phyloP scores from a whole-genome alignment of 2,329 filamentous ascomycete genomes.

The Hirsutella minnesotensis region DNA sequence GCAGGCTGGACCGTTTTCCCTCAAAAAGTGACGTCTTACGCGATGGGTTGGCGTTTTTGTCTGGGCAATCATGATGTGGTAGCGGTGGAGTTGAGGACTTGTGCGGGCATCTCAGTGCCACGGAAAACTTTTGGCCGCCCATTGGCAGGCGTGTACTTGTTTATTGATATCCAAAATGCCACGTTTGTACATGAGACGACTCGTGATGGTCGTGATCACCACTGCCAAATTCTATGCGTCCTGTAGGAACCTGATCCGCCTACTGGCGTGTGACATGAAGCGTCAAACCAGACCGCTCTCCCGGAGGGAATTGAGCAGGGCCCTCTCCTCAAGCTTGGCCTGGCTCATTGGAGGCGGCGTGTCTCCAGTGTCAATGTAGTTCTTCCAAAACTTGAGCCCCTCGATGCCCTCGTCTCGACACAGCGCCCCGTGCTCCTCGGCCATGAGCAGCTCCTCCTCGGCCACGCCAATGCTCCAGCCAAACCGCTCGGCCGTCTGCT shows the following conservation, averaged over 20 bases:
- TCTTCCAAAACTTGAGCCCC: slow-evolving; percentile 88
- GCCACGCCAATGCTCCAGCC: slow-evolving; percentile 97
- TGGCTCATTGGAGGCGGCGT: slow-evolving; percentile 16
- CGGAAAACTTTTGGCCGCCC: too few relatives aligned
- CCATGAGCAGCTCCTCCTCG: slow-evolving; percentile 92
- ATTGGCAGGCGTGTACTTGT: too few relatives aligned
- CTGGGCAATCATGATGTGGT: too few relatives aligned
- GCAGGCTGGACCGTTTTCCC: too few relatives aligned
- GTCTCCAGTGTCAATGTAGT: slow-evolving; percentile 44
- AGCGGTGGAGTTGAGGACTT: too few relatives aligned
- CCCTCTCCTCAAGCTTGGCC: slow-evolving; percentile 24
- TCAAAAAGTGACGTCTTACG: too few relatives aligned
- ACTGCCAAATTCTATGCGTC: not conserved
- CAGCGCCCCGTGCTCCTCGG: slow-evolving; percentile 75
- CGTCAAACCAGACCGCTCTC: slow-evolving; percentile 26
- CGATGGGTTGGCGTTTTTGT: too few relatives aligned
- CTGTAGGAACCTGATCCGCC: not conserved
- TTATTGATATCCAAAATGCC: too few relatives aligned
- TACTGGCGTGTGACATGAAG: not conserved
- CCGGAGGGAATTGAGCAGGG: slow-evolving; percentile 29
- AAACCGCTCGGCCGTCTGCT: slow-evolving; percentile 80
- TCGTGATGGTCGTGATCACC: too few relatives aligned
- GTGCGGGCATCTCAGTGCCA: too few relatives aligned
- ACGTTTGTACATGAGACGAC: too few relatives aligned
- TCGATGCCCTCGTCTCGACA: slow-evolving; percentile 90